These are phyloP conservation scores for Phytomonas sp. DNA, from an alignment of 208 protist species.

Conservation along the genomic window DNA sequence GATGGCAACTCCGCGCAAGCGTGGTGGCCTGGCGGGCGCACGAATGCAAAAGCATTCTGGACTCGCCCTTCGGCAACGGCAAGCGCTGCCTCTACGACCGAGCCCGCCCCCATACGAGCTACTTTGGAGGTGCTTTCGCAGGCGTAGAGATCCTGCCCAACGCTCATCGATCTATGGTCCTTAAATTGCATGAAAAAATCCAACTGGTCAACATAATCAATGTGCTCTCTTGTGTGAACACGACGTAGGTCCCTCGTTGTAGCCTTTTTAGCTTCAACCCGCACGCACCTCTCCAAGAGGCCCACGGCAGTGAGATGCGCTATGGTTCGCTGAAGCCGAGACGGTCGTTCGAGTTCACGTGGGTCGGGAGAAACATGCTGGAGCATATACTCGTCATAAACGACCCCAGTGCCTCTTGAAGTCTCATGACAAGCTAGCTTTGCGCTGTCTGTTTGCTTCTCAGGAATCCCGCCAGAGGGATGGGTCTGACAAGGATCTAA, in stretches of 20 bases:
- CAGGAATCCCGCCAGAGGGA: neutral
- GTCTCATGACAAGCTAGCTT: neutral
- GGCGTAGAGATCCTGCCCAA: constrained; percentile 77
- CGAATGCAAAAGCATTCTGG: constrained; percentile 78
- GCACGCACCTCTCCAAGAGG: constrained; percentile 37
- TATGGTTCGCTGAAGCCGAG: constrained; percentile 46
- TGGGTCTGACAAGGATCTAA: neutral
- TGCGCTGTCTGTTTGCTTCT: neutral
- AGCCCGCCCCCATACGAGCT: constrained; percentile 60
- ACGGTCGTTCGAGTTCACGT: constrained; percentile 63
- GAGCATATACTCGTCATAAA: constrained; percentile 53
- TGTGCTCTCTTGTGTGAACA: constrained; percentile 56
- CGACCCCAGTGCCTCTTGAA: constrained; percentile 38
- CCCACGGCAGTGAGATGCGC: constrained; percentile 57
- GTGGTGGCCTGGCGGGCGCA: constrained; percentile 89
- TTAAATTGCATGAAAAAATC: constrained; percentile 40
- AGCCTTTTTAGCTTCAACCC: constrained; percentile 30
- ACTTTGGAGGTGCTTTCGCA: constrained; percentile 50
- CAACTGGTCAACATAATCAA: constrained; percentile 70
- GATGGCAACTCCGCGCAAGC: constrained; percentile 32
- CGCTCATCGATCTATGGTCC: constrained; percentile 13
- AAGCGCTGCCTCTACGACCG: constrained; percentile 50
- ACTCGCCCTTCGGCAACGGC: constrained; percentile 47
- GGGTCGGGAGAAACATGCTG: constrained; percentile 45
- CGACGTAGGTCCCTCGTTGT: constrained; percentile 63